A percentile compares a stretch with the other conserved stretches of the same genome.
phyloP scores from a whole-genome alignment of 768 basidiomycete genomes.

The Boletus reticulatus region DNA sequence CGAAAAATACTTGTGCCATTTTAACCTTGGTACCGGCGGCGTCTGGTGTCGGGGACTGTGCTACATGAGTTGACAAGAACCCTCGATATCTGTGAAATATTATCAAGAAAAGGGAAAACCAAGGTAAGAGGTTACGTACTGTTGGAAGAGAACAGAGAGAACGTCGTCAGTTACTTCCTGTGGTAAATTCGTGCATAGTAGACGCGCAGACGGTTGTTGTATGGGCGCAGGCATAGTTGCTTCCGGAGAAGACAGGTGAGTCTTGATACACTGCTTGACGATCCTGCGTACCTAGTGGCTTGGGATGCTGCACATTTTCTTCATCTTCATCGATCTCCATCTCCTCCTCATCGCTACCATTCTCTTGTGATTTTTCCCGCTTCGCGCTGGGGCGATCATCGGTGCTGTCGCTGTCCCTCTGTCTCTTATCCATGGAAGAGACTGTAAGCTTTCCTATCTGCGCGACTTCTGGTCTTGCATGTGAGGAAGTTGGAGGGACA shows the following conservation, averaged over 20 bases:
- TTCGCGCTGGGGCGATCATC: conserved; percentile 60
- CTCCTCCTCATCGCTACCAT: conserved; percentile 73
- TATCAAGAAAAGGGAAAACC: not conserved
- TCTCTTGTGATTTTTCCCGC: conserved; percentile 64
- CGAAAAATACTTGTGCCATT: conserved; percentile 79
- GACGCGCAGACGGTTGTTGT: conserved; percentile 55
- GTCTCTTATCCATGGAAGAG: conserved; percentile 54
- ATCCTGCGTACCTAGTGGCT: conserved; percentile 46
- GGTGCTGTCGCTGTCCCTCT: conserved; percentile 58
- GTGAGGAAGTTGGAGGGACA: conserved; percentile 65
- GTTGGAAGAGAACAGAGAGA: conserved; percentile 85
- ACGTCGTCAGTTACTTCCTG: conserved; percentile 88
- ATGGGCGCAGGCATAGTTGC: conserved; percentile 44
- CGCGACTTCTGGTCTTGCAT: conserved; percentile 48
- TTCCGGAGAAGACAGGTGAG: conserved; percentile 24
- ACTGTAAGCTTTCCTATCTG: conserved; percentile 39
- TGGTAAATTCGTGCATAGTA: conserved; percentile 84
- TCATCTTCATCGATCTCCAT: conserved; percentile 96
- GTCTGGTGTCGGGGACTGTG: conserved; percentile 65
- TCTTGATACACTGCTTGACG: not conserved
- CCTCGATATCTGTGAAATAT: conserved; percentile 68
- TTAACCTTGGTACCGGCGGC: conserved; percentile 67
- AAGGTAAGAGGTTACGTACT: conserved; percentile 53
- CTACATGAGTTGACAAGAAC: conserved; percentile 69
- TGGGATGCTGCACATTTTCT: conserved; percentile 44